phyloP scores from a whole-genome alignment of 768 basidiomycete genomes.

The Suillus sp. region DNA sequence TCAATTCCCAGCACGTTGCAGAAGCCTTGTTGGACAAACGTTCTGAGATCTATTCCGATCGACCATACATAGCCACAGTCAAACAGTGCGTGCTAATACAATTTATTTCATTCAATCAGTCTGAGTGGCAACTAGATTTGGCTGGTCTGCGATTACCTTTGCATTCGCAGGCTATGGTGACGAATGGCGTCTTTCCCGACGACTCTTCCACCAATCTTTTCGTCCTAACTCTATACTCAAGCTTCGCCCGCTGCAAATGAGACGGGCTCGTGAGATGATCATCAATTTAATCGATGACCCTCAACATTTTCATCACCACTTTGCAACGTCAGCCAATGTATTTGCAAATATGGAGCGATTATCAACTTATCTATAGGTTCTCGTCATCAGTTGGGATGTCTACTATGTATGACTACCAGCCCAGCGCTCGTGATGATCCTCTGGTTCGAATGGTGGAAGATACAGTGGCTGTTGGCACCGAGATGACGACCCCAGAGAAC shows the following conservation, averaged over 20 bases:
- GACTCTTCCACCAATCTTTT: slow-evolving; percentile 41
- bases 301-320: slow-evolving; percentile 31
- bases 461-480: slow-evolving; percentile 1
- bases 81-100: not conserved
- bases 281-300: slow-evolving; percentile 30
- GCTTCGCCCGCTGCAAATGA: slow-evolving; percentile 29
- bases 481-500: slow-evolving; percentile 11
- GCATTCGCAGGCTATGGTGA: slow-evolving; percentile 7
- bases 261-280: slow-evolving; percentile 29
- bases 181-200: slow-evolving; percentile 32
- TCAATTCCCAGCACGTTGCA: slow-evolving; percentile 11
- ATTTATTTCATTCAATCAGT: not conserved
- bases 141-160: slow-evolving; percentile 4
- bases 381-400: slow-evolving; percentile 33
- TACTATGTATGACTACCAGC: slow-evolving; percentile 20
- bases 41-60: slow-evolving; percentile 13
- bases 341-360: not conserved
- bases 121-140: slow-evolving; percentile 4
- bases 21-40: slow-evolving; percentile 13
- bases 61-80: slow-evolving; percentile 10
- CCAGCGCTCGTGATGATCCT: slow-evolving; percentile 14
- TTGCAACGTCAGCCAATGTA: slow-evolving; percentile 8
- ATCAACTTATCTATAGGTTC: slow-evolving; percentile 21
- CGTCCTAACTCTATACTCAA: slow-evolving; percentile 29
- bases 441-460: slow-evolving; percentile 14